A percentile compares a stretch with the other conserved stretches of the same genome.
These are phyloP conservation scores for Irpex sp. DNA, from an alignment of 1,284 basidiomycete species.

Conservation along the genomic window DNA sequence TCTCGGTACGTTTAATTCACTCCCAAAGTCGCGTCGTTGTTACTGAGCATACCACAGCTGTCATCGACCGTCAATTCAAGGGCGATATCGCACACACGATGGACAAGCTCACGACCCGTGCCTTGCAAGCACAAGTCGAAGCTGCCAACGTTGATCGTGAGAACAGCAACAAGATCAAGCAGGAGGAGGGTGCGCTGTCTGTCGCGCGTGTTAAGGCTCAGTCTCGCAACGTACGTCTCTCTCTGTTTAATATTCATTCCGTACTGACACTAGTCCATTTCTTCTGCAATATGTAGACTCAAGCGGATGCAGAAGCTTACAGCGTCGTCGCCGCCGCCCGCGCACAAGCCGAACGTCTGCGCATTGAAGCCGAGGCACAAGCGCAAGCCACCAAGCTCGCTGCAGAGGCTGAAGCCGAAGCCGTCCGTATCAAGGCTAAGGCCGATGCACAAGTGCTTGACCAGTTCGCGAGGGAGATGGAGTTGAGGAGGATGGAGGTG, in stretches of 20 bases:
- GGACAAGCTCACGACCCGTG: slow-evolving; percentile 80
- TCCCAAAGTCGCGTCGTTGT: background rate
- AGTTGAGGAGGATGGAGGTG: slow-evolving; percentile 63
- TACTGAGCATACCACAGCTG: slow-evolving; percentile 39
- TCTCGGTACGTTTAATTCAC: slow-evolving; percentile 43
- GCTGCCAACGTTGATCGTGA: slow-evolving; percentile 82
- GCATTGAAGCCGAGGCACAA: slow-evolving; percentile 70
- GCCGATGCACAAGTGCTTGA: slow-evolving; percentile 62
- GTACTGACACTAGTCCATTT: background rate
- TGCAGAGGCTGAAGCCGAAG: slow-evolving; percentile 72
- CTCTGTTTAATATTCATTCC: background rate
- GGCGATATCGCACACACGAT: slow-evolving; percentile 77
- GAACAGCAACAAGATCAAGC: slow-evolving; percentile 81
- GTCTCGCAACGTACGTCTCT: slow-evolving; percentile 47
- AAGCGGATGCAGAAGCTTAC: slow-evolving; percentile 74
- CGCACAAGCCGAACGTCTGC: slow-evolving; percentile 65
- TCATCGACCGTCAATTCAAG: slow-evolving; percentile 82
- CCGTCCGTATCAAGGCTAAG: slow-evolving; percentile 57
- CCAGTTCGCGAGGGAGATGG: slow-evolving; percentile 73
- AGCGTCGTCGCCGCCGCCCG: slow-evolving; percentile 68
- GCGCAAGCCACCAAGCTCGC: slow-evolving; percentile 68
- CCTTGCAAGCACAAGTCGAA: slow-evolving; percentile 79
- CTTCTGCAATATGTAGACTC: slow-evolving; percentile 35
- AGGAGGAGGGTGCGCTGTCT: slow-evolving; percentile 72
- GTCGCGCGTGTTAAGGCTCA: slow-evolving; percentile 75